Base-by-base conservation (phyloP, 148 eudicot genomes). In the Rhododendron ferrugineum region DNA sequence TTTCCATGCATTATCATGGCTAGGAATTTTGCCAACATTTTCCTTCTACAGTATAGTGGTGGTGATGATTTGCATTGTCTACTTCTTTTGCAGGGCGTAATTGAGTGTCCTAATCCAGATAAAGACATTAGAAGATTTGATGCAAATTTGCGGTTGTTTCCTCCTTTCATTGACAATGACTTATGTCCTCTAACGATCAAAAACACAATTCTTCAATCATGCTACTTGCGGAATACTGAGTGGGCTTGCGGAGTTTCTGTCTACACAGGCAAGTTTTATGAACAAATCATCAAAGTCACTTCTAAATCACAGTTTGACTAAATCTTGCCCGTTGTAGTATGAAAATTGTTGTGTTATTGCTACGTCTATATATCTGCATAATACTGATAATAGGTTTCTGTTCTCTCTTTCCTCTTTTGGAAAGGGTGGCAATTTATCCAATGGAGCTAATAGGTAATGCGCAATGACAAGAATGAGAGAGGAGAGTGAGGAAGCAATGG, bases 181-280 rank as follows among this genome's bases (percentile, higher is more conserved):
- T 82, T 90, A n/a, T 97, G 97, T 87, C 96, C 99, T 84, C 77
- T 97, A 85, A 95, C 98, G 86, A 97, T 95, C 36, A 95, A 94
- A 88, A 95, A 97, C 85, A 97, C 99, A 52, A 89, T 97, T 87
- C 98, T 97, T 85, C 99, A 97, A 79, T 97, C 99, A 85, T 97
- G 99, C 94, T 97, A 97, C 92, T 89, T 97, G 88, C 86, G 98
- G 90, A 97, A 97, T 86, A 97, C 96, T 82, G 98, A 97, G 90
- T 97, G 99, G 99, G 99, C 98, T 87, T 97, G 99, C 87, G 98
- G 99, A 78, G 99, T 95, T 88, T 98, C 99, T 82, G 88, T 97
- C 84, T 97, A 97, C 85, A 95, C 99, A 82, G 99, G 99, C 90
- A 88, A 89, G 94, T 90, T 50, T 9, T 32, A 36, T 85, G 79